Evolutionary conservation across 1,284 basidiomycete genomes (phyloP).

Genomic region (Pascua guehoae): DNA sequence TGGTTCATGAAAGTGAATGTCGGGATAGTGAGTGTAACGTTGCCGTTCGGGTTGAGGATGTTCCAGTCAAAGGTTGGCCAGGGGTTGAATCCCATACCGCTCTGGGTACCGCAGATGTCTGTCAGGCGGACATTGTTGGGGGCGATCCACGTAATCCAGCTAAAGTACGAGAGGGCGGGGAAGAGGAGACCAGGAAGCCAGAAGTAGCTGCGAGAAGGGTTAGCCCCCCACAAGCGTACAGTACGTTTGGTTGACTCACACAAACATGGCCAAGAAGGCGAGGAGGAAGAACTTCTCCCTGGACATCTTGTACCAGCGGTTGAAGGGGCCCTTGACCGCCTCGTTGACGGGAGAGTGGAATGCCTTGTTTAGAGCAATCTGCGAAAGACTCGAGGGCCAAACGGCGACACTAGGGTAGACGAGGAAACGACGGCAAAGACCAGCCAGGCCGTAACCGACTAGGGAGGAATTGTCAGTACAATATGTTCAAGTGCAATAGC

Average conservation of each 20-base stretch:
- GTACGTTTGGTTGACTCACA: background rate
- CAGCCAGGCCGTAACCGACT: conserved; percentile 54
- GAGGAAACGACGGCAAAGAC: conserved; percentile 52
- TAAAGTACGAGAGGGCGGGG: conserved; percentile 55
- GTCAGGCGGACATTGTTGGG: conserved; percentile 40
- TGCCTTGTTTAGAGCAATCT: conserved; percentile 51
- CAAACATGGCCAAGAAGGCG: conserved; percentile 40
- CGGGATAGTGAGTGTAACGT: conserved; percentile 1
- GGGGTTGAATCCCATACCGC: conserved; percentile 32
- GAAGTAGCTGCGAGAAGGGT: conserved; percentile 25
- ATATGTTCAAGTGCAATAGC: no score
- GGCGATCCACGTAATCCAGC: conserved; percentile 61
- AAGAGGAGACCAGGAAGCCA: conserved; percentile 50
- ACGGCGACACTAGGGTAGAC: conserved; percentile 52
- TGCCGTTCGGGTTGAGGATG: conserved; percentile 4
- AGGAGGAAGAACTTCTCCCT: conserved; percentile 45
- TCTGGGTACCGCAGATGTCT: conserved; percentile 25
- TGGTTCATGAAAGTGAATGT: conserved; percentile 31
- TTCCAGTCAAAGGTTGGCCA: conserved; percentile 46
- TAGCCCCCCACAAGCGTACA: no score
- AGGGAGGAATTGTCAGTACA: no score
- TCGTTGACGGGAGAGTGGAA: conserved; percentile 45
- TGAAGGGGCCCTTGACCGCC: conserved; percentile 46
- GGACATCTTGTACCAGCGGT: conserved; percentile 36
- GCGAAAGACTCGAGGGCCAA: conserved; percentile 52